Evolutionary conservation across 2,329 filamentous ascomycete species (phyloP).

Genomic region (Ceratocystis destructans): DNA sequence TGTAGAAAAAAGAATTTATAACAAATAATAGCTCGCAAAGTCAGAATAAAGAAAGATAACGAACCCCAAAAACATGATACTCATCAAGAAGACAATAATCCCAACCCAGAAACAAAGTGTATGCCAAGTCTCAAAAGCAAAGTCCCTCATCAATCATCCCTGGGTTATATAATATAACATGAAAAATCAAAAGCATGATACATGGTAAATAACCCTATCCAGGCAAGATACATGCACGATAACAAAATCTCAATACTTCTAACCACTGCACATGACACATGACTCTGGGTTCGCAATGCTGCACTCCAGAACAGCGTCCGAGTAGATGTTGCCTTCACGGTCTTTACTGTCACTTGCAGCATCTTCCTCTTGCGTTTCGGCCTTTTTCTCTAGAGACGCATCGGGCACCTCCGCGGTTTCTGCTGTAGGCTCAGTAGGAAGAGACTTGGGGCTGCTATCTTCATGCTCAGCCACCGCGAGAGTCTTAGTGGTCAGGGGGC

Average conservation of each 20-base stretch:
- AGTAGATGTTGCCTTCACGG: conserved; percentile 85
- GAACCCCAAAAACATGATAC: neutral
- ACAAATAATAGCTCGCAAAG: neutral
- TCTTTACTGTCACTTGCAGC: conserved; percentile 55
- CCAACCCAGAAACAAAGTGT: neutral
- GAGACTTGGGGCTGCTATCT: conserved; percentile 63
- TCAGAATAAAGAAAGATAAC: neutral
- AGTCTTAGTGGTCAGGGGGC: conserved; percentile 58
- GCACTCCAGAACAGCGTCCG: conserved; percentile 79
- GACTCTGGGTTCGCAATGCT: conserved; percentile 95
- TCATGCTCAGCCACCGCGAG: conserved; percentile 38
- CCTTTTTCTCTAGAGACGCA: conserved; percentile 38
- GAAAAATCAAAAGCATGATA: neutral
- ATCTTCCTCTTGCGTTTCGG: conserved; percentile 55
- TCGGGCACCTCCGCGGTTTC: conserved; percentile 52
- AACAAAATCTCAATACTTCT: conserved; percentile 23
- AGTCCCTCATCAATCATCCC: too few relatives aligned
- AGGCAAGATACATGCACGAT: neutral
- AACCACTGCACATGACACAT: conserved; percentile 97
- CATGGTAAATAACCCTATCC: neutral
- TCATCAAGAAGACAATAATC: neutral
- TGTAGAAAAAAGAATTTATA: too few relatives aligned
- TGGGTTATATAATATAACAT: neutral
- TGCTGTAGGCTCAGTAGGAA: conserved; percentile 56
- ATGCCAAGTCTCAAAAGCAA: neutral